Evolutionary conservation across 2,329 filamentous ascomycete genomes (phyloP), one percentile per base, ranked within the genome.

Genomic region (Bipolaris sorokiniana): DNA sequence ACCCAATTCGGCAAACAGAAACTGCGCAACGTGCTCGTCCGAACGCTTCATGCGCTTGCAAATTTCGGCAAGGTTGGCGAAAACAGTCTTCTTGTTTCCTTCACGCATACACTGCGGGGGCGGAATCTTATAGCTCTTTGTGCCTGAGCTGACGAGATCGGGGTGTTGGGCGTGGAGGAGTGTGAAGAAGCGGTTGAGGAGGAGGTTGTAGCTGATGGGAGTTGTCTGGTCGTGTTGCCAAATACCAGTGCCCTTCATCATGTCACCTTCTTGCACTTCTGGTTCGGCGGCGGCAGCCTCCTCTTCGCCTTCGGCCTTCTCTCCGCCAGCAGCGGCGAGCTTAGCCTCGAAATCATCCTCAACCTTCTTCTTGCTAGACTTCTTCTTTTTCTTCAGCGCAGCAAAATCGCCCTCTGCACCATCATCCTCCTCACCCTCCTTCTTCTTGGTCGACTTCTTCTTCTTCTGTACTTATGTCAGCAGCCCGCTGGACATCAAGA

Each of bases 41-140:
- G 91, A 93, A 78, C 95, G 88, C 88, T 99, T 99, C 93, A 99
- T 98, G 72, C 94, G 88, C 86, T 97, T 97, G 86, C 92, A 96
- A 74, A 99, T 98, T 77, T 99, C 95, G 77, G 92, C 88, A 75
- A 99, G 95, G 83, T 99, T 99, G 83, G 94, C 95, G 75, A 99
- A 99, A 75, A 99, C 97, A 62, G 95, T 99, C 89, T 76, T 76
- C 87, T 97, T 96, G 88, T 99, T 99, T 78, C 95, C 95, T 92
- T 99, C 95, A 82, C 95, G 93, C 76, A 98, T 88, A 82, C 95
- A 98, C 83, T 99, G 95, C 48, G 95, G 95, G 51, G 95, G 95
- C 50, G 95, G 95, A 69, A 99, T 99, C 88, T 98, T 98, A 88
- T 98, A 99, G 80, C 90, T 96, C 85, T 92, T 95, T 73, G 88